Evolutionary conservation across 2,329 filamentous ascomycete genomes (phyloP), one percentile per base, ranked within the genome.

Genomic region (Trichoderma sp.): DNA sequence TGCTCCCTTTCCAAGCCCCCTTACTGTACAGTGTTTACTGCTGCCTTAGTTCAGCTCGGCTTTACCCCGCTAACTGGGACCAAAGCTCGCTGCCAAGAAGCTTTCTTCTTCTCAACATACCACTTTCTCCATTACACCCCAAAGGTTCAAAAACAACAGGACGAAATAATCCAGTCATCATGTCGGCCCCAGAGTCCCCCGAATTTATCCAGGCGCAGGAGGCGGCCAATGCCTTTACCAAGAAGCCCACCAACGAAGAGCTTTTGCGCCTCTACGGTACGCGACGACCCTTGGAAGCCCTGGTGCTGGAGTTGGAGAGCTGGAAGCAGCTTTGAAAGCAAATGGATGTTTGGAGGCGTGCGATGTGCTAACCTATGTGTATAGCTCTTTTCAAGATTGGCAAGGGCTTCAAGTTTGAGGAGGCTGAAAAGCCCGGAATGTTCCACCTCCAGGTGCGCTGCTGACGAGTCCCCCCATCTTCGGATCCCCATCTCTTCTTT

Each of bases 171-270:
- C 42, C 69, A 53, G 68, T 68, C 74, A 80, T 68, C 71, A 84
- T 84, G 82, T 77, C 79, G 71, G 45, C 67, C 77, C 64, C 78
- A 79, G 73, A 80, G 75, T 73, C 56, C 34, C 76, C 78, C 64
- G 82, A 80, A 68, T 89, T 88, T 81, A 73, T 86, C 72, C 82
- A 80, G 78, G 89, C 89, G 70, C 82, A 85, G 73, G 77, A 76
- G 71, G 89, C 91, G 80, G 88, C 86, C 80, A 87, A 87, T 80
- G 89, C 90, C 84, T 84, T 92, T 71, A 86, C 86, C 72, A 78
- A 81, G 72, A 90, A 89, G 85, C 89, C 89, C 64, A 77, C 72
- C 76, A 86, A 87, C 80, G 83, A 87, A 22, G 86, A 92, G 71
- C 83, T 91, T 57, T 87, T 93, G 73, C 80, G 88, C 75, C 81